These are phyloP conservation scores for Dactylellina leptospora DNA, from an alignment of 2,329 filamentous ascomycete genomes.

Conservation along the genomic window DNA sequence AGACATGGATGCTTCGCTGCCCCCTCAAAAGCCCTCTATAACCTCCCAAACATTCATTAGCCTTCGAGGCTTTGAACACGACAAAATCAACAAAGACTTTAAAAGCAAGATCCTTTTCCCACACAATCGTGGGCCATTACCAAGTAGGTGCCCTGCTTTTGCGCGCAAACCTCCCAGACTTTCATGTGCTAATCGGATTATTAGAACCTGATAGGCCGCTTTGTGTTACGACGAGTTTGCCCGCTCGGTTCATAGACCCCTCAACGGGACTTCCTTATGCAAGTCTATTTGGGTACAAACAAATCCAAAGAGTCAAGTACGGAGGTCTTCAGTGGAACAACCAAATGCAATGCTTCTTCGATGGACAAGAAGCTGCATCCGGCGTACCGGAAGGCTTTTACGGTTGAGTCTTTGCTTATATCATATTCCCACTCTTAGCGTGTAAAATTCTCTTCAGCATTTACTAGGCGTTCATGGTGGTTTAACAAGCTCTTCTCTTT, in stretches of 20 bases:
- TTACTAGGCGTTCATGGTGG: conserved; percentile 22
- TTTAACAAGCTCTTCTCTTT: too few relatives aligned
- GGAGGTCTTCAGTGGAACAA: conserved; percentile 85
- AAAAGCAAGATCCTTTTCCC: conserved; percentile 69
- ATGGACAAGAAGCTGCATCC: conserved; percentile 72
- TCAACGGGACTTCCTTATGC: conserved; percentile 82
- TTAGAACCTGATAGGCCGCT: conserved; percentile 60
- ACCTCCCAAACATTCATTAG: conserved; percentile 61
- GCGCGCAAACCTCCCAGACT: too few relatives aligned
- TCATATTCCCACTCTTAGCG: background rate
- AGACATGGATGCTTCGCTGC: conserved; percentile 44
- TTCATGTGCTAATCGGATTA: conserved; percentile 28
- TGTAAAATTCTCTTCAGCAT: conserved; percentile 11
- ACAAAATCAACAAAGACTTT: conserved; percentile 65
- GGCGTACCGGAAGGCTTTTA: conserved; percentile 83
- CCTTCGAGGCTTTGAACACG: conserved; percentile 68
- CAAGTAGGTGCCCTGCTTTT: too few relatives aligned
- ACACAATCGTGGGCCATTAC: conserved; percentile 64
- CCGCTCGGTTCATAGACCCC: conserved; percentile 84
- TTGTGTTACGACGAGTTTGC: conserved; percentile 83
- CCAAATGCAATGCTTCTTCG: conserved; percentile 83
- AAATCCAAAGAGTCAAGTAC: conserved; percentile 76
- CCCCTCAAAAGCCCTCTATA: conserved; percentile 11
- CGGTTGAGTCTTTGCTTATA: conserved; percentile 15
- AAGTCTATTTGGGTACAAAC: conserved; percentile 80